Conservation (phyloP, 2,329 filamentous ascomycete genomes). For the Hypoxylon sp. region DNA sequence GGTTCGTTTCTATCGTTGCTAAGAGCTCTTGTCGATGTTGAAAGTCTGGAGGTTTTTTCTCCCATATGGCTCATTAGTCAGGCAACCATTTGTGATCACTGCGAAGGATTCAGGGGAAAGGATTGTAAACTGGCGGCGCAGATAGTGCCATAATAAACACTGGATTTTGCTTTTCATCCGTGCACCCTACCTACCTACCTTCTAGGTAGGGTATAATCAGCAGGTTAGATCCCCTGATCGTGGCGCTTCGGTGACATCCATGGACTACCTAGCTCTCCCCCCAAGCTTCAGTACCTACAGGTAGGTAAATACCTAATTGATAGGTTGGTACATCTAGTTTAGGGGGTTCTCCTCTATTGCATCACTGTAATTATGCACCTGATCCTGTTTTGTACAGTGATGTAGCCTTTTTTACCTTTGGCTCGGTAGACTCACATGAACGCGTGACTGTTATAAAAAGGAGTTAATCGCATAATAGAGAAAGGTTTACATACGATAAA, state of each 20-base stretch:
- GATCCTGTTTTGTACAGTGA: no score
- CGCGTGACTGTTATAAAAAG: no score
- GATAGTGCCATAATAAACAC: conserved; percentile 15
- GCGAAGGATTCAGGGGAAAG: background rate
- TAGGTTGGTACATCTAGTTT: no score
- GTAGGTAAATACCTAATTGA: no score
- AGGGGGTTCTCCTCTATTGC: no score
- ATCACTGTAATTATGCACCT: no score
- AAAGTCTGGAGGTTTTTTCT: conserved; percentile 22
- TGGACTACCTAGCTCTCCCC: no score
- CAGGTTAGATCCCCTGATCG: no score
- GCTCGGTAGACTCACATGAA: background rate
- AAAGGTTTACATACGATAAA: background rate
- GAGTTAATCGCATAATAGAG: background rate
- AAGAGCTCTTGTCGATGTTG: conserved; percentile 21
- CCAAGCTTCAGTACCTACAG: no score
- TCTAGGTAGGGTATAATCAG: no score
- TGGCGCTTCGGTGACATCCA: no score
- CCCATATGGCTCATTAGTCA: conserved; percentile 17
- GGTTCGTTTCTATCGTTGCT: conserved; percentile 9
- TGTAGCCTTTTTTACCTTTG: background rate
- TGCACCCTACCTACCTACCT: background rate
- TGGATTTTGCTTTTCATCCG: background rate
- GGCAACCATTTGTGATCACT: background rate
- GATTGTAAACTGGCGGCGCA: conserved; percentile 1